Evolutionary conservation across 73 alveolate genomes (phyloP), one percentile per base, ranked within the genome.

Genomic region (Halteria grandinella): DNA sequence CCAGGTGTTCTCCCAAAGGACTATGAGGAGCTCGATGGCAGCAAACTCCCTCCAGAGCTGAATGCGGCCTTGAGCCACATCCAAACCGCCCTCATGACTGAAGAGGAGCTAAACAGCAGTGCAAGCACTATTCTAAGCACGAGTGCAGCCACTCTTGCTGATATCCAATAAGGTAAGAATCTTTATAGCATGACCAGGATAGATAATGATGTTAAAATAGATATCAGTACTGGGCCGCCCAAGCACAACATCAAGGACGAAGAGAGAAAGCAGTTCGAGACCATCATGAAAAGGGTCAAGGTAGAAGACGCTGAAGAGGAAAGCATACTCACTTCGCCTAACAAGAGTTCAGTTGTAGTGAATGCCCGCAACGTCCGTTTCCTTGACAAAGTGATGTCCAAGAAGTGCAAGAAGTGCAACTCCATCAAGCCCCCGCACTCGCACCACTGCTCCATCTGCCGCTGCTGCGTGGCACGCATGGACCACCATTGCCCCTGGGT

Each of bases 401-500:
- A 70, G 71, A 70, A 70, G 32, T 70, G 83, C 59, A 70, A 70
- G 41, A 70, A 70, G 41, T 70, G 83, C 51, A 48, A 45, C 47
- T 41, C 69, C 3, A 70, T 70, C 21, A 70, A 70, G 45, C 72
- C 83, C 15, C 83, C 83, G 23, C 63, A 70, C 12, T 48, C 72
- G 10, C 83, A 70, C 51, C 83, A 70, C 51, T 70, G 83, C 45
- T 50, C 72, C 20, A 70, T 49, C 15, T 70, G 83, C 34, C 47
- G 50, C 23, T 28, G 83, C 36, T 70, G 83, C 50, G 48, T 70
- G 7, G 83, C 83, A 3, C 28, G 83, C 28, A 70, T 70, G 83
- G 83, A 70, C 51, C 83, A 70, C 39, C 83, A 70, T 36, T 70
- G 83, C 59, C 83, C 83, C 17, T 70, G 83, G 83, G 83, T 70